Evolutionary conservation across 192 early-diverging fungal species (phyloP).

Genomic region (Coemansia guatemalensis): DNA sequence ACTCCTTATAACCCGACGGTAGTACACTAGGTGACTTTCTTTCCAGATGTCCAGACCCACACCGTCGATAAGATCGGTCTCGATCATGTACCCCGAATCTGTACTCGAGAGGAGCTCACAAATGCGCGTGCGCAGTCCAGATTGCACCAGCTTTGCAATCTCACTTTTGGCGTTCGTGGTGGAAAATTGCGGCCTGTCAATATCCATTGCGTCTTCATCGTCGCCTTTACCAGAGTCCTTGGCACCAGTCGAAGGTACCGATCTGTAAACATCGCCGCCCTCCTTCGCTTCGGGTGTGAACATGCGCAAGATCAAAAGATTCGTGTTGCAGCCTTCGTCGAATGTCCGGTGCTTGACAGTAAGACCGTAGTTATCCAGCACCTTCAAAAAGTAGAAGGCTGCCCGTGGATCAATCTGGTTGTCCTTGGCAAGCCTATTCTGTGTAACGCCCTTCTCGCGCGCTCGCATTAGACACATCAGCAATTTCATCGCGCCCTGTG

Average conservation of each 20-base stretch:
- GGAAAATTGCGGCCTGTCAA: neutral
- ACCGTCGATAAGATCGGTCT: slow-evolving; percentile 32
- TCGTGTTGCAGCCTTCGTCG: slow-evolving; percentile 32
- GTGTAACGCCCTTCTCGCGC: slow-evolving; percentile 34
- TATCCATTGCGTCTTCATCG: neutral
- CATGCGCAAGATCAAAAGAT: slow-evolving; percentile 36
- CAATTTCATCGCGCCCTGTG: slow-evolving; percentile 11
- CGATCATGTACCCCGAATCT: slow-evolving; percentile 29
- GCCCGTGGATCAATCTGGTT: slow-evolving; percentile 33
- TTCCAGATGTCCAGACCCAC: slow-evolving; percentile 30
- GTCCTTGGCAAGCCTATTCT: slow-evolving; percentile 20
- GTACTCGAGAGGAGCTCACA: slow-evolving; percentile 21
- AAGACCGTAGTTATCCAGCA: slow-evolving; percentile 33
- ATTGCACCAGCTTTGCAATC: slow-evolving; percentile 13
- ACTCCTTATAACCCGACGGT: slow-evolving; percentile 24
- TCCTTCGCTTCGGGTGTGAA: slow-evolving; percentile 8
- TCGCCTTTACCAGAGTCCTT: neutral
- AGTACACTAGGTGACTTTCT: slow-evolving; percentile 23
- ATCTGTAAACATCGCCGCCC: neutral
- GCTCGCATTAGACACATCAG: slow-evolving; percentile 30
- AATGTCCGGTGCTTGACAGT: slow-evolving; percentile 25
- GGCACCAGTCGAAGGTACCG: neutral
- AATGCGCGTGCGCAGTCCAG: slow-evolving; percentile 14
- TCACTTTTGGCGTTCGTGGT: neutral
- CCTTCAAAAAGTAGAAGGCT: slow-evolving; percentile 43